Evolutionary conservation across 1,284 basidiomycete species (phyloP), one percentile per base, ranked within the genome.

Genomic region (Ceratobasidium papillatum): DNA sequence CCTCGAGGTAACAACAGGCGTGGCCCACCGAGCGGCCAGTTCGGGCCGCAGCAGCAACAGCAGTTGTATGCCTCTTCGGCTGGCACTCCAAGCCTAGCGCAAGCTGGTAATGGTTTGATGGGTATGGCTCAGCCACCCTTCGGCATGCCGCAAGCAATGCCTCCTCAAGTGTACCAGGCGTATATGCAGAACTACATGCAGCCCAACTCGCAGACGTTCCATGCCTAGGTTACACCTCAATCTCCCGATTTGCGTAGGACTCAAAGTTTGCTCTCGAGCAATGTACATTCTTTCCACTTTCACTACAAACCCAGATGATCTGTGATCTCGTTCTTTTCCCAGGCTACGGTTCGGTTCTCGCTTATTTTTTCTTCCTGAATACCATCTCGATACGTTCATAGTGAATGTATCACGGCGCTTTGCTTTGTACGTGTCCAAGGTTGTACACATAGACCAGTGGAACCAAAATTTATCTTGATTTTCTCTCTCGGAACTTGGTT

Each of bases 131-230:
- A 86, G n/a, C 80, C 87, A 38, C 93, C 91, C 81, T 86, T 84
- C 76, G 85, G 84, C 74, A 86, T 90, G 82, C 81, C 87, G 22
- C 81, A 87, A 45, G 59, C 74, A 11, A 84, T 91, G 45, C 89
- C 89, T 12, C 90, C 90, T 73, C 90, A 91, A 79, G 82, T 91
- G 78, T 93, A 93, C 81, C 89, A 92, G 83, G 86, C 89, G 76
- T 93, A 93, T 84, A 90, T 92, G 90, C 93, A 93, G 59, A 62
- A 62, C 47, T 73, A 62, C 59, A 61, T 73, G 45, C 69, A 49
- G 47, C 59, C 58, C 14, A 73, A 73, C 69, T 73, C 69, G 34
- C 41, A 58, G 19, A 9, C 69, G 14, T 73, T 73, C 58, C 69
- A 73, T 32, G 22, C 69, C 36, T 73, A 66, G 64, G 43, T 32